These are phyloP conservation scores for Coemansia sp. DNA, from an alignment of 192 early-diverging fungal species.

Conservation along the genomic window DNA sequence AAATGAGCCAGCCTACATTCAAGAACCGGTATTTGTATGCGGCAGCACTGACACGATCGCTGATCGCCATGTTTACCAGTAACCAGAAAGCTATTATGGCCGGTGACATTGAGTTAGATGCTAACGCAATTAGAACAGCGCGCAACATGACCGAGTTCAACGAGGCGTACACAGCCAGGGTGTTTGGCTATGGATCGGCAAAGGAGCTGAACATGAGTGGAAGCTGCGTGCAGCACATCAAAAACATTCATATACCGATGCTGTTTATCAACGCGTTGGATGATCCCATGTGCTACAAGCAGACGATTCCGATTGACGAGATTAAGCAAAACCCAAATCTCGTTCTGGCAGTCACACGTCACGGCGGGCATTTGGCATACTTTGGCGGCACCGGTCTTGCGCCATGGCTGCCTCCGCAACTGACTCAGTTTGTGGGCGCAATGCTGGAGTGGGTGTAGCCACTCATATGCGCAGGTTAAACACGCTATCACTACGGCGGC, in stretches of 20 bases:
- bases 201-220: constrained; percentile 74
- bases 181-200: constrained; percentile 77
- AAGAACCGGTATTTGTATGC: constrained; percentile 64
- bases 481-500: neutral
- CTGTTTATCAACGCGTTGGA: constrained; percentile 82
- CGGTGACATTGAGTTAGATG: constrained; percentile 43
- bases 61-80: constrained; percentile 52
- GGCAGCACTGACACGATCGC: constrained; percentile 56
- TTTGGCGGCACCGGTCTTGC: constrained; percentile 36
- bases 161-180: constrained; percentile 65
- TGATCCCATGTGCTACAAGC: constrained; percentile 77
- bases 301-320: constrained; percentile 74
- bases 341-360: constrained; percentile 72
- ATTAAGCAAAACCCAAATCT: constrained; percentile 74
- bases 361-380: constrained; percentile 93
- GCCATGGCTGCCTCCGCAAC: constrained; percentile 63
- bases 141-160: constrained; percentile 82
- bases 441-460: constrained; percentile 36
- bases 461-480: neutral
- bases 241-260: constrained; percentile 72
- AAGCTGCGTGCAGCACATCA: constrained; percentile 58
- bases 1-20: constrained; percentile 55
- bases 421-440: constrained; percentile 57
- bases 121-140: constrained; percentile 51
- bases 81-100: constrained; percentile 56